Evolutionary conservation across 257 asterid species (phyloP), one percentile per base, ranked within the genome.

Genomic region (Dorcoceras hygrometricum): DNA sequence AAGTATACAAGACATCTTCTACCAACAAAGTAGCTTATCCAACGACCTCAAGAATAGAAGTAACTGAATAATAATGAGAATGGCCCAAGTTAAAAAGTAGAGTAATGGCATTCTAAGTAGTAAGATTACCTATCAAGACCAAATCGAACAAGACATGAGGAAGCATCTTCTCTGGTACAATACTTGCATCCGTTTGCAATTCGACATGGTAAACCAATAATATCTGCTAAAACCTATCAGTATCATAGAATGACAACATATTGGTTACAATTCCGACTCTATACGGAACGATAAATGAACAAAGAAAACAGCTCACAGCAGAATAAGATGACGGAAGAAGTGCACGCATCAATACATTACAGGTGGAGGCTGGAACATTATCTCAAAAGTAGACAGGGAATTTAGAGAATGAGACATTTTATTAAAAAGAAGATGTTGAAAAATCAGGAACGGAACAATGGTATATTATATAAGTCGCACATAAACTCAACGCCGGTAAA

Each of bases 91-190:
- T 46, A 46, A 46, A 46, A 43, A 43, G n/a, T 7, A 43, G 7
- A 73, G 20, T 19, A 56, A 48, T 62, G 34, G 53, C 71, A 51
- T 53, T 28, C 18, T 57, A 61, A 66, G 66, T 71, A 72, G 68
- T 43, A 65, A 23, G 10, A 57, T 71, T 82, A 94, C 99, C 96
- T 94, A 77, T 90, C 96, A 56, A 72, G 73, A 69, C 89, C 96
- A 74, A 94, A 86, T 28, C 87, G 96, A 77, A 94, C 95, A 57
- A 94, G 95, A 77, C 99, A 94, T 7, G 99, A 90, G 64, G 97
- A 88, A 76, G 95, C 96, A 80, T 94, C 89, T 28, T 81, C 84
- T 72, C 91, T 80, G 12, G 69, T 76, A 75, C 99, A 94, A 82
- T 80, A 83, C 68, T 77, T 90, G 80, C 99, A 94, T 75, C 99